Evolutionary conservation across 2,329 filamentous ascomycete species (phyloP).

Genomic region (Fusarium fujikuroi): DNA sequence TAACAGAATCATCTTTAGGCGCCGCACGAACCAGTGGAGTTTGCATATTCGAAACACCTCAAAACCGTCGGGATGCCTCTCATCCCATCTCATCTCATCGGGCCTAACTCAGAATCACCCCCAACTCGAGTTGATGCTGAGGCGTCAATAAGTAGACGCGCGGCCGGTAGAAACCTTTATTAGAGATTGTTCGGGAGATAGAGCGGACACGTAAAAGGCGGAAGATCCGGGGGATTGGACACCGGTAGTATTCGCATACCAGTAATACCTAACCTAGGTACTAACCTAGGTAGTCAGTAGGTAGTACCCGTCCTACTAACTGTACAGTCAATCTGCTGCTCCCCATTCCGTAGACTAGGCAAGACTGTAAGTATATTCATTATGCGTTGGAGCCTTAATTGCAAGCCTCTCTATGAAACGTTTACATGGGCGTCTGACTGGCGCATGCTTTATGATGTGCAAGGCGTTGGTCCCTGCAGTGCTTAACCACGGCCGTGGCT

Average conservation of each 20-base stretch:
- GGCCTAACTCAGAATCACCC: not conserved
- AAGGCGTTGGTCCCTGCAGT: slow-evolving; percentile 7
- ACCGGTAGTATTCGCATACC: not conserved
- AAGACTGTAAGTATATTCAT: not conserved
- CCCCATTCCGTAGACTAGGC: not conserved
- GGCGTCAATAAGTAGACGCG: slow-evolving; percentile 11
- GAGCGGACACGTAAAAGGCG: not conserved
- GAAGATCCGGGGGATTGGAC: not conserved
- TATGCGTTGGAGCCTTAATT: not conserved
- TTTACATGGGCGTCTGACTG: slow-evolving; percentile 1
- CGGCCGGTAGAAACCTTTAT: slow-evolving; percentile 3
- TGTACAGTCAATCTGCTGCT: not conserved
- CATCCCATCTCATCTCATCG: not conserved
- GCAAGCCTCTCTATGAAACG: not conserved
- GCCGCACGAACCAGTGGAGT: slow-evolving; percentile 7
- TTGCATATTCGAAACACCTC: slow-evolving; percentile 15
- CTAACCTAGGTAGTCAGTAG: not conserved
- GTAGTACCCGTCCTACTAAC: not conserved
- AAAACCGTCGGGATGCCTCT: slow-evolving; percentile 3
- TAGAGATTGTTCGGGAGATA: not conserved
- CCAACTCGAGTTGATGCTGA: not conserved
- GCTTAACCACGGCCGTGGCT: not conserved
- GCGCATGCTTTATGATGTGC: slow-evolving; percentile 5
- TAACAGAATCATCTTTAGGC: not conserved
- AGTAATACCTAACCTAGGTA: not conserved